These are phyloP conservation scores for Nepenthes alata DNA, from an alignment of 179 eudicot genomes.

Conservation along the genomic window DNA sequence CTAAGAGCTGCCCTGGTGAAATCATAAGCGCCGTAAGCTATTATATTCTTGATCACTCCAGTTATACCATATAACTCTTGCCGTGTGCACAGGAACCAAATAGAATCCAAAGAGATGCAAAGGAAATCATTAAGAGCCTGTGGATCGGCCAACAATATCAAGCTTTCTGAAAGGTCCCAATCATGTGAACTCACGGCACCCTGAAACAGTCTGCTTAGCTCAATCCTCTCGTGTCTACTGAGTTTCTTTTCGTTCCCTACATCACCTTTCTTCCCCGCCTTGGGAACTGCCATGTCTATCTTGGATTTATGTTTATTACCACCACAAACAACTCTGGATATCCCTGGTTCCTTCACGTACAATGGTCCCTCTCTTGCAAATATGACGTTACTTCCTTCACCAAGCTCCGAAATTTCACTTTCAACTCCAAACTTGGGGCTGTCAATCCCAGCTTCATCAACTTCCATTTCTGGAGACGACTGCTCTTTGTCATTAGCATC, in stretches of 20 bases:
- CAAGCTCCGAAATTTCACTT: conserved; percentile 29
- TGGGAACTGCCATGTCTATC: conserved; percentile 18
- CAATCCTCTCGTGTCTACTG: conserved; percentile 74
- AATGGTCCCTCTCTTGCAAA: conserved; percentile 62
- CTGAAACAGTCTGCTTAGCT: conserved; percentile 63
- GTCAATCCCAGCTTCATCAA: conserved; percentile 33
- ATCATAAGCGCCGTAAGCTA: conserved; percentile 74
- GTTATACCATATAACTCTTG: conserved; percentile 62
- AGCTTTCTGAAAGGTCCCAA: conserved; percentile 74
- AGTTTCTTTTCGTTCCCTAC: conserved; percentile 50
- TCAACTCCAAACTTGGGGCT: conserved; percentile 22
- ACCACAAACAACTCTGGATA: conserved; percentile 24
- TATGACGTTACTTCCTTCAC: conserved; percentile 62
- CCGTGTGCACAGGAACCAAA: conserved; percentile 76
- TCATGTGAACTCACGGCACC: conserved; percentile 76
- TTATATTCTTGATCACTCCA: conserved; percentile 55
- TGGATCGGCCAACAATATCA: conserved; percentile 64
- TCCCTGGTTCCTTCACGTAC: conserved; percentile 23
- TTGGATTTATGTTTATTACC: conserved; percentile 44
- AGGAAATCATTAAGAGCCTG: conserved; percentile 78
- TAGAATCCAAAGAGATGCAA: conserved; percentile 82
- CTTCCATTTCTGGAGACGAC: conserved; percentile 49
- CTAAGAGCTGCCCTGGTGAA: conserved; percentile 93
- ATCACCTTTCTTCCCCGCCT: conserved; percentile 30
- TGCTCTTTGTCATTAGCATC: conserved; percentile 26